These are phyloP conservation scores for Apophysomyces variabilis DNA, from an alignment of 371 early-diverging fungal species.

Conservation along the genomic window DNA sequence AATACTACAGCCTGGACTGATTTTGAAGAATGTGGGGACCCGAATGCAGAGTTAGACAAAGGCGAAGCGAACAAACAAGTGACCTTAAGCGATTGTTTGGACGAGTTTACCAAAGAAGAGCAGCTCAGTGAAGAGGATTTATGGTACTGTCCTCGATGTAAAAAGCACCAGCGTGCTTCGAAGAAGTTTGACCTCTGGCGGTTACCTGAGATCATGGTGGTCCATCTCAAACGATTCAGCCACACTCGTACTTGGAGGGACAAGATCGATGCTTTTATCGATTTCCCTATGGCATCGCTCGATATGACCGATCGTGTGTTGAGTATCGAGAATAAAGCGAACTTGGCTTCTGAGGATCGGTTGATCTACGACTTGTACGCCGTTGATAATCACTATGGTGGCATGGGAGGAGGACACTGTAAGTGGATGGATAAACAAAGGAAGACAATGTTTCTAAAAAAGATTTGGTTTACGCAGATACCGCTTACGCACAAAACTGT, in stretches of 20 bases:
- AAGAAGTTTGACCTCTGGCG: conserved; percentile 64
- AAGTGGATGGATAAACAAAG: conserved; percentile 30
- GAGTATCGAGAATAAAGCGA: conserved; percentile 19
- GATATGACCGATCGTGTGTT: conserved; percentile 40
- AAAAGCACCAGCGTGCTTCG: conserved; percentile 51
- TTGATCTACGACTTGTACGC: conserved; percentile 86
- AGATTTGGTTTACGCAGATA: conserved; percentile 55
- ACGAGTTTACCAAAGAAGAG: conserved; percentile 65
- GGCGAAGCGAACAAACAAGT: conserved; percentile 16
- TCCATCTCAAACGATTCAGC: conserved; percentile 75
- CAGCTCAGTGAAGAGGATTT: conserved; percentile 63
- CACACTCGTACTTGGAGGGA: conserved; percentile 60
- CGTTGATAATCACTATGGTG: conserved; percentile 92
- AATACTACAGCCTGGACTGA: conserved; percentile 37
- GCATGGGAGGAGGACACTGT: conserved; percentile 94
- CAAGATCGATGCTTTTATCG: conserved; percentile 66
- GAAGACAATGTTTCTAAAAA: background rate
- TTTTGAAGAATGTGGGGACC: conserved; percentile 26
- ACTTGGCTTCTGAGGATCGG: conserved; percentile 25
- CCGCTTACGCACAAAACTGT: conserved; percentile 87
- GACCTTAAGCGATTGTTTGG: conserved; percentile 60
- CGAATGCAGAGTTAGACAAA: conserved; percentile 21
- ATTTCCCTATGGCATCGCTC: conserved; percentile 59
- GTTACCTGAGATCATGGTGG: conserved; percentile 60
- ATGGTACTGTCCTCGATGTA: conserved; percentile 72